Evolutionary conservation across 2,329 filamentous ascomycete species (phyloP).

Genomic region (Colletotrichum nymphaeae): DNA sequence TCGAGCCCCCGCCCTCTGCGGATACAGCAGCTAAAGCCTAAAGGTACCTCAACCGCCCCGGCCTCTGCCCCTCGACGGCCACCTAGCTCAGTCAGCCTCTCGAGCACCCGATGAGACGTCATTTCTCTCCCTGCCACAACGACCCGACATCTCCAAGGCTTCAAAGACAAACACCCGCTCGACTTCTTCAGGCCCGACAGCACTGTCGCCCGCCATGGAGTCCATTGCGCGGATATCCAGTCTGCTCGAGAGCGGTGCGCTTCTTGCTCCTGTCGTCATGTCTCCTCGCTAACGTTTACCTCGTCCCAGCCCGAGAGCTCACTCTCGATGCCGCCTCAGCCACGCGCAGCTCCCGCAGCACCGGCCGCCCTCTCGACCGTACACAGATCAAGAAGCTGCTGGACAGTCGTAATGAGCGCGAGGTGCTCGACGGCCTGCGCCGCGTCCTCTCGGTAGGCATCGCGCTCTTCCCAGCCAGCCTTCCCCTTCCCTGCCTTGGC

Average conservation of each 20-base stretch:
- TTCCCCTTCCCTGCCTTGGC: slow-evolving; percentile 33
- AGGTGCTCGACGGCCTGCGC: slow-evolving; percentile 91
- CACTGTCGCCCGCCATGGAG: slow-evolving; percentile 74
- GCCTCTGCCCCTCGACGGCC: slow-evolving; percentile 8
- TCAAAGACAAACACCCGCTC: not conserved
- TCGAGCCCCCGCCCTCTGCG: too few species aligned
- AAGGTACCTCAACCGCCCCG: slow-evolving; percentile 4
- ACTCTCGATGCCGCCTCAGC: slow-evolving; percentile 97
- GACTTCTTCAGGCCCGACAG: not conserved
- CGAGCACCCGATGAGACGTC: slow-evolving; percentile 36
- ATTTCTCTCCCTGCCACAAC: slow-evolving; percentile 33
- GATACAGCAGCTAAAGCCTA: not conserved
- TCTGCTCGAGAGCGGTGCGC: slow-evolving; percentile 91
- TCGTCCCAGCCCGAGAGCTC: slow-evolving; percentile 83
- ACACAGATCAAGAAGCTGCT: slow-evolving; percentile 93
- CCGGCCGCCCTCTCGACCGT: slow-evolving; percentile 76
- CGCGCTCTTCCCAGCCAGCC: slow-evolving; percentile 23
- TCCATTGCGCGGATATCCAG: slow-evolving; percentile 94
- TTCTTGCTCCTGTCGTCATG: slow-evolving; percentile 17
- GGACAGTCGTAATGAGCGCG: slow-evolving; percentile 92
- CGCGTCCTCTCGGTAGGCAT: slow-evolving; percentile 83
- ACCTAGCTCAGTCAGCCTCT: not conserved
- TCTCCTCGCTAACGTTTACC: slow-evolving; percentile 35
- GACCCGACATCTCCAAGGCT: not conserved
- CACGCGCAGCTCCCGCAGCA: slow-evolving; percentile 74